phyloP scores from a whole-genome alignment of 2,329 filamentous ascomycete genomes.

The Neofusicoccum sp. region DNA sequence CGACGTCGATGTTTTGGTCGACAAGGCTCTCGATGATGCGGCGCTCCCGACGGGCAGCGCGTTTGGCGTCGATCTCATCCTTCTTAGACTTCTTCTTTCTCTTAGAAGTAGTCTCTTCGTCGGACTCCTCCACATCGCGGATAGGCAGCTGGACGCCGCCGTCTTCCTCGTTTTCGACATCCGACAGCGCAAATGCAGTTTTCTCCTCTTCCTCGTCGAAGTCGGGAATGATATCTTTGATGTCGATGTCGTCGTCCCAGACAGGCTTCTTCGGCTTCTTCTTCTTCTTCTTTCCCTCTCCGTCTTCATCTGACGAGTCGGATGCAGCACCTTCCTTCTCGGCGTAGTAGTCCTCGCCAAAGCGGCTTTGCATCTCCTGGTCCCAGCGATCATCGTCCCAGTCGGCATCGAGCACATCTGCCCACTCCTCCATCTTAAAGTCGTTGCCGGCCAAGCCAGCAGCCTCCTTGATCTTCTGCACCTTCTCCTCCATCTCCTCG shows the following conservation, averaged over 20 bases:
- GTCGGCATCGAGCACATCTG: constrained; percentile 77
- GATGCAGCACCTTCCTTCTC: constrained; percentile 51
- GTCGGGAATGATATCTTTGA: constrained; percentile 85
- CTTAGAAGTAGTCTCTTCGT: constrained; percentile 29
- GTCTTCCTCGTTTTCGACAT: constrained; percentile 46
- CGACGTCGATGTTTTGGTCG: constrained; percentile 74
- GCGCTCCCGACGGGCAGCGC: constrained; percentile 75
- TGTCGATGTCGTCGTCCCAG: constrained; percentile 98
- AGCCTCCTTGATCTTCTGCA: constrained; percentile 83
- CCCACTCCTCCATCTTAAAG: constrained; percentile 76
- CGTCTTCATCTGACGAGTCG: constrained; percentile 21
- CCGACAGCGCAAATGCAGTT: constrained; percentile 57
- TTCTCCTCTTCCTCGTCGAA: constrained; percentile 60
- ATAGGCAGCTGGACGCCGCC: constrained; percentile 28
- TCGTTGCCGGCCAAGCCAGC: constrained; percentile 71
- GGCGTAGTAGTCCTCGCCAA: constrained; percentile 89
- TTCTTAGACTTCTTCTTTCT: constrained; percentile 46
- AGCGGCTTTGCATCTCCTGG: constrained; percentile 80
- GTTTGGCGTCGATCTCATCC: constrained; percentile 58
- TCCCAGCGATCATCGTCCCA: constrained; percentile 93
- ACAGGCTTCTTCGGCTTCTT: constrained; percentile 76
- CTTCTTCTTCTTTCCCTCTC: constrained; percentile 42
- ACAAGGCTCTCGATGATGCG: constrained; percentile 82
- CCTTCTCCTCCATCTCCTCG: constrained; percentile 83
- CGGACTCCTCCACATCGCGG: constrained; percentile 34